Evolutionary conservation across 2,329 filamentous ascomycete genomes (phyloP).

Genomic region (Ascochyta rabiei): DNA sequence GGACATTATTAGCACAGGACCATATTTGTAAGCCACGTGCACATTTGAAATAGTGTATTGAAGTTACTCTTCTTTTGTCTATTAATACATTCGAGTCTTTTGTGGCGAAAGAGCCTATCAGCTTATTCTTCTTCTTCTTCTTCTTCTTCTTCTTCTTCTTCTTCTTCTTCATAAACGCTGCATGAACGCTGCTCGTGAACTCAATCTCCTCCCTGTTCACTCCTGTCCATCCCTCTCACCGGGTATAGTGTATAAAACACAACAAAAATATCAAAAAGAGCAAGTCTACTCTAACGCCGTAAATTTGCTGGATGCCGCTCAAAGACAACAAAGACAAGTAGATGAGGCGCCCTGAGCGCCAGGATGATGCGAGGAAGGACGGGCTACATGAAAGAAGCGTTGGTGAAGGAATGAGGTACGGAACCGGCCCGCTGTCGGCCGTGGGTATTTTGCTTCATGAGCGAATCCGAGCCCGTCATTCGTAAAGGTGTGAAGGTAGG

Average conservation of each 20-base stretch:
- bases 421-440: constrained; percentile 25
- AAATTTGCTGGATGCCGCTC: constrained; percentile 11
- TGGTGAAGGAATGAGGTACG: constrained; percentile 9
- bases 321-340: constrained; percentile 1
- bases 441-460: constrained; percentile 23
- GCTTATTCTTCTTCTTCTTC: neutral
- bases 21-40: neutral
- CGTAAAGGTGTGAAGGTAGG: constrained; percentile 7
- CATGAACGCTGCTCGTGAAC: neutral
- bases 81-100: constrained; percentile 2
- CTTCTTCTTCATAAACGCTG: no score
- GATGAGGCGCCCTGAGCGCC: constrained; percentile 1
- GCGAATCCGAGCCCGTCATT: constrained; percentile 11
- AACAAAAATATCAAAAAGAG: neutral
- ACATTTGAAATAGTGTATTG: neutral
- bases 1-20: neutral
- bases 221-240: neutral
- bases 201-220: neutral
- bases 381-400: constrained; percentile 10
- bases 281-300: constrained; percentile 2
- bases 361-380: neutral
- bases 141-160: no score
- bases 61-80: constrained; percentile 11
- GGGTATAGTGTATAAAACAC: constrained; percentile 6
- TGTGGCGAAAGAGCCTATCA: neutral